Evolutionary conservation across 2,329 filamentous ascomycete species (phyloP).

Genomic region (Bipolaris victoriae): DNA sequence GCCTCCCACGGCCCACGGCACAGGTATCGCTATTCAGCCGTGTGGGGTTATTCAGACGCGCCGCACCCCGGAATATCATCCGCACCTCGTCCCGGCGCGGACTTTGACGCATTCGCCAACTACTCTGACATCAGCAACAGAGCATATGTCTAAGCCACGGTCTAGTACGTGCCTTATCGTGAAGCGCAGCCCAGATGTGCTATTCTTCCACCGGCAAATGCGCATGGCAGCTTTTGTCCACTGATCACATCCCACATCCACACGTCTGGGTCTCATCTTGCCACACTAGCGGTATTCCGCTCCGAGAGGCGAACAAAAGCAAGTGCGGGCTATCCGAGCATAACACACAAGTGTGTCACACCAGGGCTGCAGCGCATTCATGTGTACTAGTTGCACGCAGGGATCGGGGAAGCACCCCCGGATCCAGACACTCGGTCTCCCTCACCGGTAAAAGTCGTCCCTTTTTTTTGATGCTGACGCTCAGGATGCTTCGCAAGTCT

Average conservation of each 20-base stretch:
- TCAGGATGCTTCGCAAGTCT: slow-evolving; percentile 16
- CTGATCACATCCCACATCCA: slow-evolving; percentile 13
- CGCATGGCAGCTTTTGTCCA: slow-evolving; percentile 16
- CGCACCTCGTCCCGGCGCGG: slow-evolving; percentile 15
- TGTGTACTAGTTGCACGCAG: slow-evolving; percentile 15
- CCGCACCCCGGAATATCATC: slow-evolving; percentile 23
- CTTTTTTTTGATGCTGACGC: slow-evolving; percentile 21
- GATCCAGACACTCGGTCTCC: slow-evolving; percentile 29
- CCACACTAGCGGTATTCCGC: slow-evolving; percentile 24
- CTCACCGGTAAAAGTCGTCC: slow-evolving; percentile 24
- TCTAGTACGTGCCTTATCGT: slow-evolving; percentile 16
- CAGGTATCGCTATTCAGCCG: slow-evolving; percentile 23
- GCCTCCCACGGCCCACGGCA: slow-evolving; percentile 16
- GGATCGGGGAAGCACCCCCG: slow-evolving; percentile 31
- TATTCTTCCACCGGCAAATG: slow-evolving; percentile 25
- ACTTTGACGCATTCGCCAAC: slow-evolving; percentile 9
- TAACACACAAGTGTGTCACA: slow-evolving; percentile 20
- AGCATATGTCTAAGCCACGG: slow-evolving; percentile 5
- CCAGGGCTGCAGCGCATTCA: slow-evolving; percentile 16
- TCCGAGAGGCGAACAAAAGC: slow-evolving; percentile 23
- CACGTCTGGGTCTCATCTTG: slow-evolving; percentile 7
- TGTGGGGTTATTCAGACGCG: slow-evolving; percentile 25
- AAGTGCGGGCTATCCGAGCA: slow-evolving; percentile 15
- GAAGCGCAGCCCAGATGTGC: slow-evolving; percentile 11
- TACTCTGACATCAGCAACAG: slow-evolving; percentile 29